phyloP scores from a whole-genome alignment of 208 protist genomes.

The Crithidia mellificae region DNA sequence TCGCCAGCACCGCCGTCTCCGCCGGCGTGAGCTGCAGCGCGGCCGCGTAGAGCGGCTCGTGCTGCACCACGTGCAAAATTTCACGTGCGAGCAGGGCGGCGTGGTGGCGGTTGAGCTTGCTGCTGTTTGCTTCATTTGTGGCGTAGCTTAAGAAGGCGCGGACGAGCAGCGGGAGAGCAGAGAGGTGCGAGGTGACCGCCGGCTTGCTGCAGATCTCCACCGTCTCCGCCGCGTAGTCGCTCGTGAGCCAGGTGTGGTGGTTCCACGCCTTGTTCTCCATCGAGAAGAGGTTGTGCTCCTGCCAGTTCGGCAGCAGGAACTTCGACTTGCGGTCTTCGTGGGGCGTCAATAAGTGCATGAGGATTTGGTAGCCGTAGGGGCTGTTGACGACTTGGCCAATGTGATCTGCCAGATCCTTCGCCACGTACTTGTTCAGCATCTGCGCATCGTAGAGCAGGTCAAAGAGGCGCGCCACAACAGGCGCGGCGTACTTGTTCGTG shows the following conservation, averaged over 20 bases:
- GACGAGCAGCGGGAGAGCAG: slow-evolving; percentile 64
- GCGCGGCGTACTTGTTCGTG: slow-evolving; percentile 83
- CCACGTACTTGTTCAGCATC: slow-evolving; percentile 83
- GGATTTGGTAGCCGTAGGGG: slow-evolving; percentile 81
- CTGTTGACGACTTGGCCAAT: slow-evolving; percentile 80
- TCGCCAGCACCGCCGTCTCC: slow-evolving; percentile 41
- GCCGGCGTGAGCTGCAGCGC: slow-evolving; percentile 55
- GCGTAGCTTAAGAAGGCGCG: slow-evolving; percentile 51
- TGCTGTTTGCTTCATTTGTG: slow-evolving; percentile 31
- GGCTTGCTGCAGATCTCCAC: slow-evolving; percentile 85
- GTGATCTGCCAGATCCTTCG: slow-evolving; percentile 62
- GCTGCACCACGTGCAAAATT: slow-evolving; percentile 56
- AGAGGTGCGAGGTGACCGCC: slow-evolving; percentile 75
- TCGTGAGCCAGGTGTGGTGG: slow-evolving; percentile 84
- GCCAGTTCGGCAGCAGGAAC: slow-evolving; percentile 83
- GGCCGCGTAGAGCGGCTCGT: slow-evolving; percentile 56
- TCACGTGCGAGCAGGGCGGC: slow-evolving; percentile 73
- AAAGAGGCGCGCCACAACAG: slow-evolving; percentile 84
- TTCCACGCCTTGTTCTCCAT: slow-evolving; percentile 84
- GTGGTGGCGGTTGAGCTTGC: slow-evolving; percentile 69
- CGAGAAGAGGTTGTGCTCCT: slow-evolving; percentile 84
- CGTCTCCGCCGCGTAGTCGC: slow-evolving; percentile 63
- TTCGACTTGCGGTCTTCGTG: slow-evolving; percentile 58
- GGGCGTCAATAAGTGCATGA: slow-evolving; percentile 87
- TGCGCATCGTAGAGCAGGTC: slow-evolving; percentile 87